phyloP scores from a whole-genome alignment of 106 monocot species.

The Acanthochlamys bracteata region DNA sequence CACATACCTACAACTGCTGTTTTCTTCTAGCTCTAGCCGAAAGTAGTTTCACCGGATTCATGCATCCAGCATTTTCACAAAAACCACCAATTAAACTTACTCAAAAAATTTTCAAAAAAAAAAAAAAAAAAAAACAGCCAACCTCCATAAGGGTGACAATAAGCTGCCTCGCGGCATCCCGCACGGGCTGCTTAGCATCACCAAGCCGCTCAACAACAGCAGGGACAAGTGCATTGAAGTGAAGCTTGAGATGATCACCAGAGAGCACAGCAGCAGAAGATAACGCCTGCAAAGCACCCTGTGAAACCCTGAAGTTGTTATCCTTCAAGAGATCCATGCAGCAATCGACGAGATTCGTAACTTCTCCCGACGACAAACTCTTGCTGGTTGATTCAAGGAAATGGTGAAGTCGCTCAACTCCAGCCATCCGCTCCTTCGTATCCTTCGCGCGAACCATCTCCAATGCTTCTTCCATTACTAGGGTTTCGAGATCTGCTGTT shows the following conservation, averaged over 20 bases:
- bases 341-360: conserved; percentile 71
- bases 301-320: conserved; percentile 86
- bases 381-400: conserved; percentile 60
- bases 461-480: conserved; percentile 80
- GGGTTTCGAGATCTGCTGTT: conserved; percentile 1
- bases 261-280: conserved; percentile 87
- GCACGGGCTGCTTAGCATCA: conserved; percentile 93
- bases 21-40: no score
- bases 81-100: background rate
- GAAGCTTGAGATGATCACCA: conserved; percentile 92
- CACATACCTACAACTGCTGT: no score
- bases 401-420: conserved; percentile 93
- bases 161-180: conserved; percentile 91
- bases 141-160: conserved; percentile 99
- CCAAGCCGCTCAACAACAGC: conserved; percentile 90
- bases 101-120: background rate
- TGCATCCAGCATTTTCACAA: no score
- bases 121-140: background rate
- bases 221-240: conserved; percentile 80
- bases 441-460: conserved; percentile 95
- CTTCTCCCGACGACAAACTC: conserved; percentile 53
- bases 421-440: conserved; percentile 92
- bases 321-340: conserved; percentile 95
- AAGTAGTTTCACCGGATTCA: no score
- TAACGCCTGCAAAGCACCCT: conserved; percentile 87